Evolutionary conservation across 148 eudicot genomes (phyloP).

Genomic region (Heliosperma pusillum): DNA sequence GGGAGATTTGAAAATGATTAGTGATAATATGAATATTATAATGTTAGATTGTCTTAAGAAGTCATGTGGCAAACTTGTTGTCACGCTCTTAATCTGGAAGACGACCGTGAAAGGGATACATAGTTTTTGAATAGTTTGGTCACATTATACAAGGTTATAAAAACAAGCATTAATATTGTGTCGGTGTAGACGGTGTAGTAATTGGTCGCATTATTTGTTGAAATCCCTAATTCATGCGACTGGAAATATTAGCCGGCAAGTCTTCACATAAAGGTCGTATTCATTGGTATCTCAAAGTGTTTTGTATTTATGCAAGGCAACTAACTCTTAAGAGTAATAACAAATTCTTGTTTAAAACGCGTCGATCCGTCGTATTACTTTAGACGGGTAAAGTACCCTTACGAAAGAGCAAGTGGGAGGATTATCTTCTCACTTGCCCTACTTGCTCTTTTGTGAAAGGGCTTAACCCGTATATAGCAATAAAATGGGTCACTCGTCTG

Average conservation of each 20-base stretch:
- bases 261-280: neutral
- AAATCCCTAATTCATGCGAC: neutral
- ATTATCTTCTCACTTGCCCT: no score
- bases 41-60: neutral
- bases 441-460: no score
- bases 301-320: neutral
- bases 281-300: neutral
- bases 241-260: neutral
- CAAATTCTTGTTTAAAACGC: no score
- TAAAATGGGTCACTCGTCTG: no score
- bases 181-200: slow-evolving; percentile 10
- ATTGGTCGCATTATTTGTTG: slow-evolving; percentile 17
- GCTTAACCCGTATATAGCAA: no score
- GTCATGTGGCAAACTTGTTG: slow-evolving; percentile 16
- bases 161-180: neutral
- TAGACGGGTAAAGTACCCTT: no score
- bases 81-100: slow-evolving; percentile 2
- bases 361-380: no score
- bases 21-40: neutral
- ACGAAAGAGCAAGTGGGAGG: no score
- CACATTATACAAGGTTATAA: neutral
- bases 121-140: neutral
- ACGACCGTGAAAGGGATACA: slow-evolving; percentile 12
- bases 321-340: no score
- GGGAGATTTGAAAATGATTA: neutral